Base-by-base conservation (phyloP, 805 yeast species). In the Candida verbasci region DNA sequence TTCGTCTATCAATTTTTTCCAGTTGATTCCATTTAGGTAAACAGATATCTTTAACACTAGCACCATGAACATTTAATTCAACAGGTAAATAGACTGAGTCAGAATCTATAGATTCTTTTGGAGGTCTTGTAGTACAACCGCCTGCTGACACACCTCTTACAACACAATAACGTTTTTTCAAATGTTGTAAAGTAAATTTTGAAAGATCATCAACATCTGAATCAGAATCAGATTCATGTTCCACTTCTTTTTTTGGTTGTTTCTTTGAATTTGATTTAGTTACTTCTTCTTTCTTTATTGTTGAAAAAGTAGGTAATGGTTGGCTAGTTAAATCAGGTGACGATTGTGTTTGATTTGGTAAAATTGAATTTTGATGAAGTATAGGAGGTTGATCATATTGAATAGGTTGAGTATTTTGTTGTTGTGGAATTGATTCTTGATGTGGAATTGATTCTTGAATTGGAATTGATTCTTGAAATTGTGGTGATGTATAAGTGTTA, bases 131-230 rank as follows among this genome's bases (percentile, higher is more conserved):
- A 10, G 68, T 60, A 23, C 74, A 60, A 0, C 82, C 82, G 15
- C 83, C 82, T 3, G 80, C 75, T 22, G 75, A 69, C 6, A 76
- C 58, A 10, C 83, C 83, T 42, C 84, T 60, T 6, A 76, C 63
- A 4, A 78, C 69, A 24, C 72, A 63, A 45, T 61, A 73, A 23
- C 60, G 42, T 18, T 49, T 47, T n/a, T n/a, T n/a, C n/a, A n/a
- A n/a, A n/a, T n/a, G n/a, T n/a, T n/a, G n/a, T n/a, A n/a, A n/a
- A n/a, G n/a, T n/a, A n/a, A n/a, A n/a, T n/a, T n/a, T n/a, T n/a
- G n/a, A n/a, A n/a, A n/a, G n/a, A n/a, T n/a, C n/a, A n/a, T n/a
- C n/a, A n/a, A n/a, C n/a, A n/a, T n/a, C n/a, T n/a, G n/a, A n/a
- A n/a, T n/a, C n/a, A n/a, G n/a, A n/a, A n/a, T n/a, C n/a, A n/a